Conservation (phyloP, 345 rosid genomes). For the Ailanthus altissimus region DNA sequence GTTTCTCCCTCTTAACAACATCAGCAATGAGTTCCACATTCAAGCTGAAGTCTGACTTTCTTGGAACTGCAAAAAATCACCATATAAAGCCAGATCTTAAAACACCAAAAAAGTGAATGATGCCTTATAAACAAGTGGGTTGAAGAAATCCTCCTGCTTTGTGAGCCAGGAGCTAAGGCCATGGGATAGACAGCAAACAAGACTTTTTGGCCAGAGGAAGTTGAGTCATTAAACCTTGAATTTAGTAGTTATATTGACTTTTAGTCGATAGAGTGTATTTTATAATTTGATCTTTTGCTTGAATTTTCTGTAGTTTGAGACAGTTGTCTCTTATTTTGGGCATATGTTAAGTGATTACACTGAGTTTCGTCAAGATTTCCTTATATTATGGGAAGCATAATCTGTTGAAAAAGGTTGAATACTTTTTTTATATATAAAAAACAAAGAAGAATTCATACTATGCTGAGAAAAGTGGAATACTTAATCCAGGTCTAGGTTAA, state of each 20-base stretch:
- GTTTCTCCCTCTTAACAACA: constrained; percentile 65
- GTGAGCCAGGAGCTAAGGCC: no score
- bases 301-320: background rate
- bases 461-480: background rate
- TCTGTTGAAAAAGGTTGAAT: background rate
- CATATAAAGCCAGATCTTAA: background rate
- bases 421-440: background rate
- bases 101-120: background rate
- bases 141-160: background rate
- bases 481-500: background rate
- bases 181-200: no score
- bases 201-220: no score
- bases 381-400: background rate
- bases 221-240: background rate
- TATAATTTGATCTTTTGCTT: background rate
- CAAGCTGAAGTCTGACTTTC: constrained; percentile 87
- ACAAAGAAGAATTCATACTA: background rate
- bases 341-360: no score
- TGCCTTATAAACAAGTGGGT: background rate
- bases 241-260: background rate
- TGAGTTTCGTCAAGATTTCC: background rate
- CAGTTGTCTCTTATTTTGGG: background rate
- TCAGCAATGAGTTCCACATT: constrained; percentile 71
- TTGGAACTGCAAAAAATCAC: constrained; percentile 51
- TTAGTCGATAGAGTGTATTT: background rate